Base-by-base conservation (phyloP, 2,329 filamentous ascomycete genomes). In the Coniella vitis region DNA sequence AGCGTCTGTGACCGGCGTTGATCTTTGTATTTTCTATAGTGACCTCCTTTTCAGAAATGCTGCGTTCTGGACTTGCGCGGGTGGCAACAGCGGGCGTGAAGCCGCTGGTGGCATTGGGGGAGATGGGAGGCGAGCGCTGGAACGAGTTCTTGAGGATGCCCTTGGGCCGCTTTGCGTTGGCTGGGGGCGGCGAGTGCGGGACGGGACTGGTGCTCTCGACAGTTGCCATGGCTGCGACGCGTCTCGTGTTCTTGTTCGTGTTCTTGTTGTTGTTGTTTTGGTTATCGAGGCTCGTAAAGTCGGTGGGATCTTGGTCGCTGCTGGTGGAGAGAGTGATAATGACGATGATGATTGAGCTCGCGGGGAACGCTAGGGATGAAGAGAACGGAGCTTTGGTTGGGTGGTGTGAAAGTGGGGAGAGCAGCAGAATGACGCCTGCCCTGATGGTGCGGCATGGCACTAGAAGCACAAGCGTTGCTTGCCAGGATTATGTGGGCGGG, bases 111-210 rank as follows among this genome's bases (percentile, higher is more conserved):
- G 55, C 54, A 38, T 73, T 60, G 60, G 76, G 57, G 65, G 78
- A 58, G 67, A 75, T 53, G 65, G 76, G 73, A 17, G 81, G 77
- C 25, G 80, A 78, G 51, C 76, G 73, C 59, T 78, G 83, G 54
- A 78, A 88, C 42, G 87, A 84, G 72, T 95, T 95, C 71, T 97
- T 97, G 59, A 97, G 81, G 60, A 97, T 97, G 58, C 91, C 73
- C 57, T 68, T 73, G 48, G 74, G 74, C 40, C 72, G 66, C 56
- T 70, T 68, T 45, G 57, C 61, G 54, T 69, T 63, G 32, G 62
- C 64, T 22, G 63, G 62, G 19, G 69, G 67, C 55, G 73, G 71
- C 46, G 67, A 66, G 54, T 74, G 71, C 43, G 65, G 54, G 22
- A 66, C 61, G 8, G 69, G 63, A 52, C 57, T 63, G 34, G 58